phyloP scores from a whole-genome alignment of 2,329 filamentous ascomycete genomes.

The Fusarium hostae region DNA sequence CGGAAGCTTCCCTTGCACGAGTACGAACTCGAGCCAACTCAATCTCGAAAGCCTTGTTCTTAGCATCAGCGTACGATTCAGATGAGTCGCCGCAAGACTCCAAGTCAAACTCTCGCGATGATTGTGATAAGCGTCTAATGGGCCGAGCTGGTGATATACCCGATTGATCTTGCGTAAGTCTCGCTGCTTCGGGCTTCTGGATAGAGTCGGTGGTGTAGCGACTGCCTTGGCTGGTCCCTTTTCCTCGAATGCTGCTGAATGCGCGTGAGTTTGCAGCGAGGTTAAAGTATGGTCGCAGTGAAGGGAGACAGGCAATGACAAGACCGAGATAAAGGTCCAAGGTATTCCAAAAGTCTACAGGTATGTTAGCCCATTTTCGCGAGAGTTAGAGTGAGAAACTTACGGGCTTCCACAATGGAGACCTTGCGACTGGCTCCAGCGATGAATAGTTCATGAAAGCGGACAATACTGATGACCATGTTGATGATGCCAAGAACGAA shows the following conservation, averaged over 20 bases:
- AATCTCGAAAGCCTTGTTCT: background rate
- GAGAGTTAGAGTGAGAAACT: fast-evolving
- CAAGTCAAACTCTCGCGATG: background rate
- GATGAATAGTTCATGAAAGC: constrained; percentile 14
- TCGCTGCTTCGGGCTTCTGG: background rate
- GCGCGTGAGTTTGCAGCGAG: constrained; percentile 24
- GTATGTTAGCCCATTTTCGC: fast-evolving
- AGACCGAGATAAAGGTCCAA: constrained; percentile 22
- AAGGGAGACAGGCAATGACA: constrained; percentile 21
- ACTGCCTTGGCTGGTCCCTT: background rate
- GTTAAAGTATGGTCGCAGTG: constrained; percentile 26
- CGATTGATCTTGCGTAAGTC: background rate
- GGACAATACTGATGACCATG: constrained; percentile 8
- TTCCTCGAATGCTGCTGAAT: background rate
- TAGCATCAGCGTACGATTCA: background rate
- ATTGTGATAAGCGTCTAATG: background rate
- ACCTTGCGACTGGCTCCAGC: background rate
- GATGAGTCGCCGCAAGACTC: background rate
- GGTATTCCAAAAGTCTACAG: constrained; percentile 10
- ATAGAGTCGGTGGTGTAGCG: background rate
- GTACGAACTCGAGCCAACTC: background rate
- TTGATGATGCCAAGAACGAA: constrained; percentile 29
- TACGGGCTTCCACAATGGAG: constrained; percentile 3
- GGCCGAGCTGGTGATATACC: background rate
- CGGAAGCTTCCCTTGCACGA: background rate